Conservation (phyloP, 2,329 filamentous ascomycete species). For the Monilinia aucupariae region DNA sequence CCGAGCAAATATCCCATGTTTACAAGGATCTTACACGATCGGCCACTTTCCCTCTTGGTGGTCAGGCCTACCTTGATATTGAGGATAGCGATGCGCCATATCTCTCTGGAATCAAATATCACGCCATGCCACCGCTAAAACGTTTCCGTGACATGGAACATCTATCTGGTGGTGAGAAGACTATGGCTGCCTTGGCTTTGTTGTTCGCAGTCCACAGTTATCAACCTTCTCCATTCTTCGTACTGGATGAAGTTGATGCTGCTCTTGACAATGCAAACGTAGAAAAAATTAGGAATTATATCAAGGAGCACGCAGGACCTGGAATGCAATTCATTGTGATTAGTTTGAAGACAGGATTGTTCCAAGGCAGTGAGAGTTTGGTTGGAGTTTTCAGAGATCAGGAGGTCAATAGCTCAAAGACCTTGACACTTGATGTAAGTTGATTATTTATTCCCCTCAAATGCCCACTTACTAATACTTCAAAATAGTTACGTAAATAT, state of each 20-base stretch:
- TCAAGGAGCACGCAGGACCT: constrained; percentile 85
- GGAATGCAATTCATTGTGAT: constrained; percentile 99
- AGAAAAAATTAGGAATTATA: constrained; percentile 92
- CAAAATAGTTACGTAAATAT: constrained; percentile 29
- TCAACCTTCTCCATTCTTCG: constrained; percentile 94
- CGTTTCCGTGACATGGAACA: constrained; percentile 99
- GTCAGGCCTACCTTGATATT: constrained; percentile 81
- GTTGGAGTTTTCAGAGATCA: constrained; percentile 96
- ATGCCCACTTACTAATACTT: constrained; percentile 17
- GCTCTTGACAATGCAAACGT: constrained; percentile 98
- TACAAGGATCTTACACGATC: constrained; percentile 94
- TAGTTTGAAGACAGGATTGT: constrained; percentile 87
- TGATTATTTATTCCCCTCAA: background rate
- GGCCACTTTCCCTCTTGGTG: constrained; percentile 87
- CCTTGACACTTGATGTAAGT: constrained; percentile 92
- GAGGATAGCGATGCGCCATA: constrained; percentile 94
- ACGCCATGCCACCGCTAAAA: constrained; percentile 97
- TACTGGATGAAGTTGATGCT: constrained; percentile 95
- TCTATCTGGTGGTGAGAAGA: constrained; percentile 94
- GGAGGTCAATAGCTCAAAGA: constrained; percentile 83
- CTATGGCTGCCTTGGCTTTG: constrained; percentile 93
- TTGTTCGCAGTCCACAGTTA: constrained; percentile 96
- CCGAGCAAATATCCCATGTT: constrained; percentile 86
- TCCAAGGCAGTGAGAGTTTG: constrained; percentile 92
- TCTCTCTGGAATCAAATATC: constrained; percentile 92